A percentile compares a stretch with the other conserved stretches of the same genome.
Evolutionary conservation across 2,329 filamentous ascomycete genomes (phyloP).

Genomic region (Peltaster fructicola): DNA sequence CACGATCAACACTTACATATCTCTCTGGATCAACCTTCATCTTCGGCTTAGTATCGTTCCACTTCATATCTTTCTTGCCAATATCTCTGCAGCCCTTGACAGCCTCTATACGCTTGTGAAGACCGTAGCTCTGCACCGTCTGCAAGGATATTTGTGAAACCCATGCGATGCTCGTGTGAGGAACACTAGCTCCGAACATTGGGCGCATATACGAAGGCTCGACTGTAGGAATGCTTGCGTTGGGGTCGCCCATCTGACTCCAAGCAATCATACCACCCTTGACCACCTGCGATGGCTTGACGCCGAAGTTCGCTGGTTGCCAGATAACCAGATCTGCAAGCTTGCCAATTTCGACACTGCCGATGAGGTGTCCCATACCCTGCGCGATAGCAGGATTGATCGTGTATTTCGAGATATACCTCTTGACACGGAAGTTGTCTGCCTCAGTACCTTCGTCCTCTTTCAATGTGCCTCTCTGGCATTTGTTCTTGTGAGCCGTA

Average conservation of each 20-base stretch:
- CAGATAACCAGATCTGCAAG: conserved; percentile 78
- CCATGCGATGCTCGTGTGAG: conserved; percentile 52
- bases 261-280: conserved; percentile 79
- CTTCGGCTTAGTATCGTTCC: conserved; percentile 63
- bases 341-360: conserved; percentile 77
- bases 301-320: conserved; percentile 70
- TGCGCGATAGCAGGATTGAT: conserved; percentile 86
- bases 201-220: conserved; percentile 69
- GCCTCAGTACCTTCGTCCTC: conserved; percentile 66
- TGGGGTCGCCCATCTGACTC: conserved; percentile 53
- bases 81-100: conserved; percentile 60
- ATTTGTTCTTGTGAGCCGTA: conserved; percentile 91
- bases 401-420: conserved; percentile 91
- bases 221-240: conserved; percentile 60
- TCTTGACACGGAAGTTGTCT: conserved; percentile 82
- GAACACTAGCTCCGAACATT: conserved; percentile 63
- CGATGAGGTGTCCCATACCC: conserved; percentile 74
- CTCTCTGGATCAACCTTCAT: conserved; percentile 88
- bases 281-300: conserved; percentile 63
- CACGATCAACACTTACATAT: conserved; percentile 38
- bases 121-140: conserved; percentile 49
- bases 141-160: conserved; percentile 58
- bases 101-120: conserved; percentile 64
- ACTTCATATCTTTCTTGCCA: conserved; percentile 78
- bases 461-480: conserved; percentile 56